phyloP scores from a whole-genome alignment of 2,329 filamentous ascomycete genomes.

The Phialophora verrucosa region DNA sequence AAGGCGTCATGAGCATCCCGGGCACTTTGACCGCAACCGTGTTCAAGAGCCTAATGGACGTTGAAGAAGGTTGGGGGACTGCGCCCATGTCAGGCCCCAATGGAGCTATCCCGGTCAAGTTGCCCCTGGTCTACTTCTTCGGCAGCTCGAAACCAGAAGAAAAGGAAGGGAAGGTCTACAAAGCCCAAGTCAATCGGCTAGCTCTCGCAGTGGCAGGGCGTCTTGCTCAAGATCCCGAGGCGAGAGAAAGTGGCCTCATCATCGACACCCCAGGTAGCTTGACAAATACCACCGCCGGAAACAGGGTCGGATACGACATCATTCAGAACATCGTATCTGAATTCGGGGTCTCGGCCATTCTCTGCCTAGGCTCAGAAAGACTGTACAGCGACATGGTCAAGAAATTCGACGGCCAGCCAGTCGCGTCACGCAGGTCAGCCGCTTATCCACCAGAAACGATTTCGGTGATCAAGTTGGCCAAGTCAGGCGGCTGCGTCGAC shows the following conservation, averaged over 20 bases:
- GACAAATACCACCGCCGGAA: constrained; percentile 57
- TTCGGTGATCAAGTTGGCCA: constrained; percentile 76
- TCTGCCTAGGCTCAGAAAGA: constrained; percentile 79
- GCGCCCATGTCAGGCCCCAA: constrained; percentile 85
- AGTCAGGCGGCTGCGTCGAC: constrained; percentile 83
- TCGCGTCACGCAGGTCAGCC: constrained; percentile 50
- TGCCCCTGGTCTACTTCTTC: constrained; percentile 89
- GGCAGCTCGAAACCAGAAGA: constrained; percentile 66
- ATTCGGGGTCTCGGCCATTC: constrained; percentile 76
- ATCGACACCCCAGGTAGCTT: constrained; percentile 80
- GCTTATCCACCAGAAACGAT: constrained; percentile 65
- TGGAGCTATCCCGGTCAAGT: constrained; percentile 84
- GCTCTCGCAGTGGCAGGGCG: constrained; percentile 79
- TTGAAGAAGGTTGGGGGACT: constrained; percentile 86
- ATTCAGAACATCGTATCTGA: constrained; percentile 79
- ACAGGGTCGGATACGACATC: constrained; percentile 70
- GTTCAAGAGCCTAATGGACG: constrained; percentile 84
- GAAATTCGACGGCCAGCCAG: constrained; percentile 64
- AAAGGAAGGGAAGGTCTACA: constrained; percentile 74
- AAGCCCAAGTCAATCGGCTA: constrained; percentile 74
- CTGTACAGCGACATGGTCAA: constrained; percentile 76
- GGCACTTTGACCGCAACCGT: constrained; percentile 86
- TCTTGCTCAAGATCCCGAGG: constrained; percentile 74
- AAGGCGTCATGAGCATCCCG: constrained; percentile 77
- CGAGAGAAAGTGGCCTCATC: constrained; percentile 76